Base-by-base conservation (phyloP, 768 basidiomycete genomes). In the Auricularia auricula-judae region DNA sequence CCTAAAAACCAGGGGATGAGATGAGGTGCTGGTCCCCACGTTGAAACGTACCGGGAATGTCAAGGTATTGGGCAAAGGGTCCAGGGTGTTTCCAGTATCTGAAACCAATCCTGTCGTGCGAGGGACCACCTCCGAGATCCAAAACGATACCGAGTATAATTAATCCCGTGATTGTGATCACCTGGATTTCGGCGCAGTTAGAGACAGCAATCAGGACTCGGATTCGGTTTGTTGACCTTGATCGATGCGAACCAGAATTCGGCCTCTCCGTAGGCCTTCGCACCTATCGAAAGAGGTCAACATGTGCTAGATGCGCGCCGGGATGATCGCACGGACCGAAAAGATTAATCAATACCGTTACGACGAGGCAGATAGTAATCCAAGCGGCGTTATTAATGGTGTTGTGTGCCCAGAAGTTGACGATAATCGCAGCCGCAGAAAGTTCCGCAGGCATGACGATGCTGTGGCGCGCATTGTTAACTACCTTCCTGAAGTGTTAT, bases 51-150 rank as follows among this genome's bases (percentile, higher is more conserved):
- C 75, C 75, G 2, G 47, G 47, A 62, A 78, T 76, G 63, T 71
- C 77, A n/a, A 65, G 53, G 71, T 77, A 78, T 66, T 96, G 91
- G 10, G 80, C 86, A 71, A 98, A 92, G 0, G 95, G 86, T 11
- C 96, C 96, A 0, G 94, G 94, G 68, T 94, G 67, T 66, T 85
- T 88, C 92, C 93, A 95, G 77, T 88, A 91, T 35, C 86, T 79
- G 73, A 87, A 87, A 0, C 89, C 88, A 65, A 86, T 80, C 51
- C 89, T 83, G 70, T 91, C 89, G 70, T 89, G 87, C 69, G 83
- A 75, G 5, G 93, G 93, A 2, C 91, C 94, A 65, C 92, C 93
- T 67, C 95, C 95, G 51, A 93, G 85, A 72, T 93, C 91, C 47
- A 96, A 77, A 36, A 95, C 78, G 71, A 93, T 81, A 36, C 79